Conservation (phyloP, 345 rosid species). For the Litchi chinensis region DNA sequence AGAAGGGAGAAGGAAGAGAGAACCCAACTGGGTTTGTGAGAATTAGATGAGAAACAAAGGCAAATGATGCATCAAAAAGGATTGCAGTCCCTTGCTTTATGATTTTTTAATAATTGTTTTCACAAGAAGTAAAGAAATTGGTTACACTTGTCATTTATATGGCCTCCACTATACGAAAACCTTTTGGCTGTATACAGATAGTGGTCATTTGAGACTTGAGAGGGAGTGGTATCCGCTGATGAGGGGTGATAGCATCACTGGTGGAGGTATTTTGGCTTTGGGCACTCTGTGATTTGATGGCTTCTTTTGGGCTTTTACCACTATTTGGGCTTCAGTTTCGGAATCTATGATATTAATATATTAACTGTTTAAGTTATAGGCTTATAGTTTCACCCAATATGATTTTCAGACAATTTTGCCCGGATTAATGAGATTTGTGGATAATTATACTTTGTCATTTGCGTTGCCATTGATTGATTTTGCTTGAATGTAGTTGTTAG, state of each 20-base stretch:
- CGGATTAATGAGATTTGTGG: too few species aligned
- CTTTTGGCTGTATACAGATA: background rate
- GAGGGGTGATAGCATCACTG: background rate
- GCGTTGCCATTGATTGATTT: too few species aligned
- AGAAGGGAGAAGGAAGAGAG: background rate
- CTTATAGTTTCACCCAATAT: too few species aligned
- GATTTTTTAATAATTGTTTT: background rate
- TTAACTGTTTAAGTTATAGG: too few species aligned
- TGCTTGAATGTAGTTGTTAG: too few species aligned
- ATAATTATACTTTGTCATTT: too few species aligned
- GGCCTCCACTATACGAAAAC: background rate
- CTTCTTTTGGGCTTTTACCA: too few species aligned
- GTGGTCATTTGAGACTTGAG: background rate
- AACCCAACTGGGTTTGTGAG: background rate
- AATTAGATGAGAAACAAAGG: constrained; percentile 1
- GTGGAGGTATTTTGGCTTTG: background rate
- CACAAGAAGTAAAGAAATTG: background rate
- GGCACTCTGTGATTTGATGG: background rate
- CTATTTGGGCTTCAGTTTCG: too few species aligned
- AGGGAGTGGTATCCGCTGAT: background rate
- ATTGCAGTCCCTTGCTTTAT: background rate
- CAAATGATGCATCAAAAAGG: background rate
- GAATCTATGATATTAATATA: too few species aligned
- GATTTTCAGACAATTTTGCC: too few species aligned
- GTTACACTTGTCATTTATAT: constrained; percentile 5